Evolutionary conservation across 768 basidiomycete genomes (phyloP).

Genomic region (Aureoboletus auriporus): DNA sequence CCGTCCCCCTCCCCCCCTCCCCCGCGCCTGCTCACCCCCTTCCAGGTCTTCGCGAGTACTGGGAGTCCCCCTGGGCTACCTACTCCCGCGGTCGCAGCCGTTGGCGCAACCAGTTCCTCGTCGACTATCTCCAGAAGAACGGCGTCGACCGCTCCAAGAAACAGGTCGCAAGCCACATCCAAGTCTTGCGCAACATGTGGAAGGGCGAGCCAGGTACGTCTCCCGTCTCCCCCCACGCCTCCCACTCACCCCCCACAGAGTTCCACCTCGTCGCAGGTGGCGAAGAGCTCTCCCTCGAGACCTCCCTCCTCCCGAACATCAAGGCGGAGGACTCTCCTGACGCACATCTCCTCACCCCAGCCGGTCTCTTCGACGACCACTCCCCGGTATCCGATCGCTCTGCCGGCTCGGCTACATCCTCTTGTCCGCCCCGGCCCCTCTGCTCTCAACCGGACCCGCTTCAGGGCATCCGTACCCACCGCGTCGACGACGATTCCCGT

Average conservation of each 20-base stretch:
- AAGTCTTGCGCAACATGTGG: constrained; percentile 85
- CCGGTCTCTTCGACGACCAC: constrained; percentile 29
- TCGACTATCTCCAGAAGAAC: constrained; percentile 68
- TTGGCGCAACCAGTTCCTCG: constrained; percentile 83
- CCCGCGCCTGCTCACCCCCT: constrained; percentile 2
- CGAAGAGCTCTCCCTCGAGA: constrained; percentile 62
- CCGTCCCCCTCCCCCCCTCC: neutral
- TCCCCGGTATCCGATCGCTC: constrained; percentile 32
- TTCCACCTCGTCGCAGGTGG: constrained; percentile 78
- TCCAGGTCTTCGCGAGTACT: constrained; percentile 70
- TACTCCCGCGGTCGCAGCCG: constrained; percentile 75
- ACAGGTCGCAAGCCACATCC: constrained; percentile 87
- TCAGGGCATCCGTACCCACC: constrained; percentile 17
- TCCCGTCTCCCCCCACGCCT: neutral
- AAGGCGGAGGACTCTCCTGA: constrained; percentile 57
- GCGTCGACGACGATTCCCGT: constrained; percentile 27
- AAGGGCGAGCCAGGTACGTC: constrained; percentile 69
- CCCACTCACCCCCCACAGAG: constrained; percentile 38
- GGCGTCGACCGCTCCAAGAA: constrained; percentile 78
- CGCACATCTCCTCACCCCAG: constrained; percentile 37
- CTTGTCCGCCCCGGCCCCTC: constrained; percentile 23
- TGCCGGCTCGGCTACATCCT: constrained; percentile 25
- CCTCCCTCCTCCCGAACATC: constrained; percentile 40
- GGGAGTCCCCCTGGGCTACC: constrained; percentile 77
- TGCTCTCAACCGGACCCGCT: constrained; percentile 15